Conservation (phyloP, 495 filamentous ascomycete species). For the Talaromyces adpressus region DNA sequence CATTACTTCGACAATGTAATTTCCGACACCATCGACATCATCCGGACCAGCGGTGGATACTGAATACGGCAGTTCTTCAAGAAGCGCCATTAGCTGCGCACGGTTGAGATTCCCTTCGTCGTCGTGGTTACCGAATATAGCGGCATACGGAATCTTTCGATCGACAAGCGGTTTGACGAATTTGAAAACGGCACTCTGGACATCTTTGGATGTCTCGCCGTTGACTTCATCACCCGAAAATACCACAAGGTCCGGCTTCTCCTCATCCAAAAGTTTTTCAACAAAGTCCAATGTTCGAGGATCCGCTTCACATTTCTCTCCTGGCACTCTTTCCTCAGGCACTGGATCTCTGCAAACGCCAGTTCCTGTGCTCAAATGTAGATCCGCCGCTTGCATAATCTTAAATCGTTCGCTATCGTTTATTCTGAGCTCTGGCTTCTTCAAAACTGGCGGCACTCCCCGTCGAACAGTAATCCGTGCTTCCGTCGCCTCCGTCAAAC, state of each 20-base stretch:
- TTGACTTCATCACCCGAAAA: conserved; percentile 93
- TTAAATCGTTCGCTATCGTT: conserved; percentile 91
- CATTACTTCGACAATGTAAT: conserved; percentile 89
- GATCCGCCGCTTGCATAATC: conserved; percentile 88
- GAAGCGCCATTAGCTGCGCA: conserved; percentile 70
- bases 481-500: conserved; percentile 50
- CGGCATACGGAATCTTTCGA: conserved; percentile 83
- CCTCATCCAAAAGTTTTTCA: conserved; percentile 70
- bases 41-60: conserved; percentile 74
- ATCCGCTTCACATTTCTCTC: conserved; percentile 83
- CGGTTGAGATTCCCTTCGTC: conserved; percentile 82
- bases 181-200: conserved; percentile 92
- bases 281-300: conserved; percentile 88
- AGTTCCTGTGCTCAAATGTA: conserved; percentile 85
- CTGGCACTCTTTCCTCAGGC: conserved; percentile 56
- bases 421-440: conserved; percentile 67
- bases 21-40: conserved; percentile 82
- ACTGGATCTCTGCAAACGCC: conserved; percentile 79
- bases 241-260: conserved; percentile 87
- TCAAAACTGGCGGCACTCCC: conserved; percentile 50
- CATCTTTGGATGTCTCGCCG: conserved; percentile 84
- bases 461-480: conserved; percentile 70
- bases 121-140: conserved; percentile 96
- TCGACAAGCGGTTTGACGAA: conserved; percentile 79
- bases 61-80: conserved; percentile 82